A percentile compares a stretch with the other conserved stretches of the same genome.
Conservation (phyloP, 1,139 yeast genomes). For the Nakaseomyces kungkrabaensis region DNA sequence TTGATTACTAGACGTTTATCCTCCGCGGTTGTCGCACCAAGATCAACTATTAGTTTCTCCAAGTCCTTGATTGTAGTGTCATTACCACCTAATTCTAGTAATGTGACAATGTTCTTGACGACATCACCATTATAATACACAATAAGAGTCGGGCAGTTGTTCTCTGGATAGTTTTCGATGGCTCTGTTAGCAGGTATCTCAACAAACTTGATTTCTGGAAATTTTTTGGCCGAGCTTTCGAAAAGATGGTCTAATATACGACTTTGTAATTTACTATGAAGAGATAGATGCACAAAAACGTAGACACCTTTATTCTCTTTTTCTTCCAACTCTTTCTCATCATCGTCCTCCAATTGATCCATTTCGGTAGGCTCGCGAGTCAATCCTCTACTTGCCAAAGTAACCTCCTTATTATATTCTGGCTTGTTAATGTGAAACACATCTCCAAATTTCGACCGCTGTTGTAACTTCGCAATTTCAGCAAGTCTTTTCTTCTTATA, state of each 20-base stretch:
- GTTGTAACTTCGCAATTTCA: slow-evolving; percentile 54
- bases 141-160: slow-evolving; percentile 82
- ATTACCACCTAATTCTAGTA: slow-evolving; percentile 77
- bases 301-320: slow-evolving; percentile 29
- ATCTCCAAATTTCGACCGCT: slow-evolving; percentile 61
- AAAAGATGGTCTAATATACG: slow-evolving; percentile 54
- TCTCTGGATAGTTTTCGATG: slow-evolving; percentile 81
- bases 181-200: slow-evolving; percentile 86
- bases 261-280: slow-evolving; percentile 63
- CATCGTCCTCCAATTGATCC: slow-evolving; percentile 1
- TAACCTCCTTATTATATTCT: slow-evolving; percentile 78
- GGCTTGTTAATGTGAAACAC: slow-evolving; percentile 74
- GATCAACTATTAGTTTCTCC: slow-evolving; percentile 56
- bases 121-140: slow-evolving; percentile 72
- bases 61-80: slow-evolving; percentile 58
- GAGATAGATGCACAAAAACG: slow-evolving; percentile 72
- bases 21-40: slow-evolving; percentile 51
- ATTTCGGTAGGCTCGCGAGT: slow-evolving; percentile 19
- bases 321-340: slow-evolving; percentile 3
- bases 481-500: slow-evolving; percentile 70
- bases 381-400: slow-evolving; percentile 51
- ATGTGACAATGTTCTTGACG: slow-evolving; percentile 66
- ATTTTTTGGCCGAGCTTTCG: slow-evolving; percentile 43
- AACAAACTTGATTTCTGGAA: slow-evolving; percentile 78
- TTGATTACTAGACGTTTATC: slow-evolving; percentile 62